Base-by-base conservation (phyloP, 1,284 basidiomycete species). In the Rhodotorula sp. region DNA sequence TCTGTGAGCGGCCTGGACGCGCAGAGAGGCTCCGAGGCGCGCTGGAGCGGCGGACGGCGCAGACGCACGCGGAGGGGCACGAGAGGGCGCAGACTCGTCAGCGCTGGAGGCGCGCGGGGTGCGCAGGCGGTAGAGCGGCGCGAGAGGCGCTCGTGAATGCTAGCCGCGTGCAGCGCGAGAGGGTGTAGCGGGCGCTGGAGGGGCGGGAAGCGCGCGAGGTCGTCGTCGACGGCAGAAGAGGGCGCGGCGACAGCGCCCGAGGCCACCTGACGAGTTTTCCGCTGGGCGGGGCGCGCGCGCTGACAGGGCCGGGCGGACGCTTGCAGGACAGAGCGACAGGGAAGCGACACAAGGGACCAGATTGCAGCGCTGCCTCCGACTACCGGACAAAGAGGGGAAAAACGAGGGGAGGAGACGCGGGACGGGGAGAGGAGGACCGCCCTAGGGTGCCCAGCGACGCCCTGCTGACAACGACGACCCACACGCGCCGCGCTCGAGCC, bases 341-440 rank as follows among this genome's bases (percentile, higher is more conserved):
- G 25, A 27, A 57, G 37, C 36, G 34, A 41, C 25, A 25, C 29
- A 39, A 39, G 39, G n/a, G 32, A 53, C 51, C 27, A n/a, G 36
- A 58, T 65, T 65, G 56, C 64, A 65, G 29, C 44, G 44, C 44
- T 44, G 54, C 62, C 44, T 29, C n/a, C n/a, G 50, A 29, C 50
- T 29, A 25, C 41, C 41, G 25, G 63, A 36, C 44, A 19, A 12
- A 3, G 46, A 17, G 32, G 21, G 46, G 29, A 13, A 32, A 41
- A 29, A 19, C 7, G 62, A 34, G 54, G 32, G 61, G 37, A 32
- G 29, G 46, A n/a, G 36, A 37, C 37, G 36, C n/a, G 21, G 56
- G 46, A 65, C 25, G 46, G 25, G 32, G 54, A 36, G 36, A 48
- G 1, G 39, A 54, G 8, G 19, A 12, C 21, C 7, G 53, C 29